phyloP scores from a whole-genome alignment of 306 rosid species.

The Oxytropis ochrocephala region DNA sequence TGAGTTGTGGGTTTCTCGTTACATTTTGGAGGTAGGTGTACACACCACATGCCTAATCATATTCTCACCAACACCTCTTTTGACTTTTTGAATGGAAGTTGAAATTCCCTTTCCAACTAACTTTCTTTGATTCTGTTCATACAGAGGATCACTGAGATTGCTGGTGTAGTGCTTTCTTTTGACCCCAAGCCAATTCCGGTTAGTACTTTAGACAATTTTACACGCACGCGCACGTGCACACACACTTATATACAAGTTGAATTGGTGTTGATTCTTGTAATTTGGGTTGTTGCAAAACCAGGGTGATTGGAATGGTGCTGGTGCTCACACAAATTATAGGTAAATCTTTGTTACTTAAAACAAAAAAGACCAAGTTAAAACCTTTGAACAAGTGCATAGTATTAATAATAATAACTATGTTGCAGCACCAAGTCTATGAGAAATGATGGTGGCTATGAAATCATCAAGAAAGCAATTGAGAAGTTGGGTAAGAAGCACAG shows the following conservation, averaged over 20 bases:
- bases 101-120: neutral
- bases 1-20: constrained; percentile 89
- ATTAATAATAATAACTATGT: neutral
- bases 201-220: no score
- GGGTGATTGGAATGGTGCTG: constrained; percentile 99
- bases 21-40: constrained; percentile 93
- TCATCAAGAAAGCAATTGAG: constrained; percentile 72
- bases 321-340: constrained; percentile 98
- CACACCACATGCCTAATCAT: neutral
- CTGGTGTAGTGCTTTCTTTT: constrained; percentile 70
- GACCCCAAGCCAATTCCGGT: constrained; percentile 97
- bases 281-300: neutral
- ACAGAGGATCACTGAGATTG: constrained; percentile 89
- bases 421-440: constrained; percentile 85
- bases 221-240: no score
- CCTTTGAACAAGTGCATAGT: neutral
- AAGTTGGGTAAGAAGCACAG: constrained; percentile 67
- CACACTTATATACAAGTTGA: neutral
- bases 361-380: neutral
- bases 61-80: neutral
- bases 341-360: constrained; percentile 7
- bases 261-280: neutral
- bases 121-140: constrained; percentile 12
- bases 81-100: neutral
- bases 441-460: constrained; percentile 64